Percentiles rank a stretch among this genome's conserved stretches.
These are phyloP conservation scores for Cydonia oblonga DNA, from an alignment of 331 rosid species.

Conservation along the genomic window DNA sequence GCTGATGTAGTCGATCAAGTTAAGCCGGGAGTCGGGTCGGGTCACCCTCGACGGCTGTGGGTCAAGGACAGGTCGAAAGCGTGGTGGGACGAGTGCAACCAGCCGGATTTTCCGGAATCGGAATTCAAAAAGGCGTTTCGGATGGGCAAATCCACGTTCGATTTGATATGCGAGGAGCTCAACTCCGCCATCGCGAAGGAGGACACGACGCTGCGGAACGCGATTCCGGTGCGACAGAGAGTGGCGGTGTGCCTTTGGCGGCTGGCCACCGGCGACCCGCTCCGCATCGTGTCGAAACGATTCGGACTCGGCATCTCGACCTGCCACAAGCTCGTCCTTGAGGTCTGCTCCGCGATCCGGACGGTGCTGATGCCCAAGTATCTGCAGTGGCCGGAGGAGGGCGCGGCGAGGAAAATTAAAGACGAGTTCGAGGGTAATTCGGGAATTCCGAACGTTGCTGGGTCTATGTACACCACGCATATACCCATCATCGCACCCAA, in stretches of 20 bases:
- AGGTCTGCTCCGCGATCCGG: slow-evolving; percentile 78
- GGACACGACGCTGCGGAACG: slow-evolving; percentile 64
- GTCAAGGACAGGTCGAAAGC: slow-evolving; percentile 88
- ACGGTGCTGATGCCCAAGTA: slow-evolving; percentile 77
- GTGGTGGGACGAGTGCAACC: slow-evolving; percentile 94
- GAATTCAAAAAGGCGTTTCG: slow-evolving; percentile 77
- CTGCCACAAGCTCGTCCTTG: slow-evolving; percentile 79
- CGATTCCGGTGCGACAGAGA: slow-evolving; percentile 77
- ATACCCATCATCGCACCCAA: slow-evolving; percentile 91
- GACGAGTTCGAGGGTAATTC: slow-evolving; percentile 54
- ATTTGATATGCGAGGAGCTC: slow-evolving; percentile 66
- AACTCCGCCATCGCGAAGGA: slow-evolving; percentile 78
- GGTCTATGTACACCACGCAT: slow-evolving; percentile 84
- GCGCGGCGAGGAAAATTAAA: slow-evolving; percentile 28
- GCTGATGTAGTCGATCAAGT: slow-evolving; percentile 18
- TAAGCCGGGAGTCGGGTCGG: slow-evolving; percentile 19
- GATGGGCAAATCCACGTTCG: slow-evolving; percentile 73
- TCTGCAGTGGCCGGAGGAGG: slow-evolving; percentile 73
- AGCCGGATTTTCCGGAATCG: slow-evolving; percentile 63
- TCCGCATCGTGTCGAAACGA: slow-evolving; percentile 59
- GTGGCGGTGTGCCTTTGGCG: slow-evolving; percentile 93
- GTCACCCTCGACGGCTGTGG: slow-evolving; percentile 67
- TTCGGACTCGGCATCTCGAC: slow-evolving; percentile 90
- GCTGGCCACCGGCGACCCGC: slow-evolving; percentile 90
- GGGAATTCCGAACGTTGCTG: slow-evolving; percentile 73